Evolutionary conservation across 495 filamentous ascomycete species (phyloP), one percentile per base, ranked within the genome.

Genomic region (Pseudevernia furfuracea): DNA sequence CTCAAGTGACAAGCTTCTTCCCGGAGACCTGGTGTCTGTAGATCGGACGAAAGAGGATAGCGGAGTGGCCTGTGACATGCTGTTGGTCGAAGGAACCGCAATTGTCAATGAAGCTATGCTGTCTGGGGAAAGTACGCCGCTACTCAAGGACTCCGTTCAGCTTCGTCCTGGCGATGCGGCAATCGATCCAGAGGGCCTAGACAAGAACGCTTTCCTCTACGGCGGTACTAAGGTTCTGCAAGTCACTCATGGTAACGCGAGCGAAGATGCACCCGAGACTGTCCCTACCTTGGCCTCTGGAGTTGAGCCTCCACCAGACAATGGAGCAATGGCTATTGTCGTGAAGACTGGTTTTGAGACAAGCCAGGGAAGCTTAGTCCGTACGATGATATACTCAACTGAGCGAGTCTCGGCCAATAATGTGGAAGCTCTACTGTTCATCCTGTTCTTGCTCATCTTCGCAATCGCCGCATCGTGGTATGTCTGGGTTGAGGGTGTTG

Each of bases 71-170:
- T 99, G 94, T 70, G 94, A 99, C 74, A 96, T 99, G 85, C 76
- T 99, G 38, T 72, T 99, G 65, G 85, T 99, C 49, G 92, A 97
- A 72, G 95, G 94, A 39, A 92, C 89, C 67, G 92, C 89, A 28
- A 99, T 99, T 76, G 94, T 99, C 58, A 99, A 99, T 75, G 94
- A 99, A 76, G 94, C 94, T 36, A 99, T 99, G 94, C 81, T 99
- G 59, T 97, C 94, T 17, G 94, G 94, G 65, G 94, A 99, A 75
- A 97, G 93, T 75, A 99, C 94, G 5, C 94, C 94, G 36, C 81
- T 99, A 39, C 77, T 99, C 66, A 99, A 99, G 74, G 94, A 97
- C 68, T 97, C 95, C 0, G 81, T 99, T 66, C 92, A 95, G 74
- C 86, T 99, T 15, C 85, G 94, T 65, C 92, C 94, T 10, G 84